Conservation (phyloP, 2,329 filamentous ascomycete species). For the Neurospora crassa region DNA sequence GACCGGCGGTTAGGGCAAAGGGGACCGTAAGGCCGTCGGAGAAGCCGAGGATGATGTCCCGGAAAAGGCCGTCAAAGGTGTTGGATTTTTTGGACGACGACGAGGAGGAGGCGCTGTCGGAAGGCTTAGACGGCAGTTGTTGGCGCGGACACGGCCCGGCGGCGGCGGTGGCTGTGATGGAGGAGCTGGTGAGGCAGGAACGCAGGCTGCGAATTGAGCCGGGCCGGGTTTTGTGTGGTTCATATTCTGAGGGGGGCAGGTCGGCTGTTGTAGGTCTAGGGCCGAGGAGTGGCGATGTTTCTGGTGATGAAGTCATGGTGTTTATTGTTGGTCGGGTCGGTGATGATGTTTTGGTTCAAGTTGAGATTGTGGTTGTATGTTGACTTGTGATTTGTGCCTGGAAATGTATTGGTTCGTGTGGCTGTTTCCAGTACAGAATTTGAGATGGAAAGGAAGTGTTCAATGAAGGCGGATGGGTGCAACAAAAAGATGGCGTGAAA, state of each 20-base stretch:
- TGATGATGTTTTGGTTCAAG: background rate
- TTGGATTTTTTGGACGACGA: background rate
- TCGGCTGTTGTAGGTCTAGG: background rate
- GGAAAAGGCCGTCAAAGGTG: background rate
- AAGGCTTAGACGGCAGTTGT: background rate
- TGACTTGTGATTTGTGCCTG: background rate
- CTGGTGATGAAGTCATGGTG: background rate
- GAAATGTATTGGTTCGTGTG: background rate
- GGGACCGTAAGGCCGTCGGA: constrained; percentile 73
- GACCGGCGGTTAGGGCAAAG: constrained; percentile 67
- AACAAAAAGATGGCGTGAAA: background rate
- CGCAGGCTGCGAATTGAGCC: background rate
- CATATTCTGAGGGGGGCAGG: background rate
- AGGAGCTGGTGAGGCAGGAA: background rate
- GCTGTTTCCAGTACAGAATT: background rate
- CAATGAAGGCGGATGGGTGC: background rate
- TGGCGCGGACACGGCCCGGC: background rate
- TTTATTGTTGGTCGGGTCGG: background rate
- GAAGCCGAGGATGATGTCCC: constrained; percentile 43
- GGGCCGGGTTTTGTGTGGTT: background rate
- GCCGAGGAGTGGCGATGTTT: background rate
- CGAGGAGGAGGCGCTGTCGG: background rate
- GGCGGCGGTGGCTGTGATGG: background rate
- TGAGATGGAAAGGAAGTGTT: background rate
- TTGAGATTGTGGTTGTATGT: background rate